Evolutionary conservation across 768 basidiomycete species (phyloP).

Genomic region (Pleurotus pulmonarius): DNA sequence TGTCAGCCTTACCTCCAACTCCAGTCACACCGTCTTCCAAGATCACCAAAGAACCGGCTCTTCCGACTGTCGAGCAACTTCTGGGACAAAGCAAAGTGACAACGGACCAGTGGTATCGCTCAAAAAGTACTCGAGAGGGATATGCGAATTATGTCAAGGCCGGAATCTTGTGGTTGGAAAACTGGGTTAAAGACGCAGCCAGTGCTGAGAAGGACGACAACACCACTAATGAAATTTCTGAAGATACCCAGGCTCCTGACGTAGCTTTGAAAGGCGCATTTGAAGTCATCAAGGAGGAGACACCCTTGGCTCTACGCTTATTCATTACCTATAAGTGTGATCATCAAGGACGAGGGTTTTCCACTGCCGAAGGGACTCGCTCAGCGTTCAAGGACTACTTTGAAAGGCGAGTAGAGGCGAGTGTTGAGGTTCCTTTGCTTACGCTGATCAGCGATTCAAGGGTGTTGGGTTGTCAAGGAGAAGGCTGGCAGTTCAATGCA

Average conservation of each 20-base stretch:
- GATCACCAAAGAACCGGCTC: no score
- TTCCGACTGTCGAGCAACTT: background rate
- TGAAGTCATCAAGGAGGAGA: constrained; percentile 11
- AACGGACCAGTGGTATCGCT: constrained; percentile 17
- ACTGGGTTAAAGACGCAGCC: background rate
- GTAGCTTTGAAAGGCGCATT: constrained; percentile 5
- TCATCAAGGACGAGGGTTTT: constrained; percentile 12
- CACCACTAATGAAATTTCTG: background rate
- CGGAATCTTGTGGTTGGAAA: constrained; percentile 12
- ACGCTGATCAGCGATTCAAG: background rate
- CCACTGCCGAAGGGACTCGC: constrained; percentile 12
- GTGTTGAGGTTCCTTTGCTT: no score
- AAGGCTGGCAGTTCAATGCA: constrained; percentile 13
- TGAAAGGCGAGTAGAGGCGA: constrained; percentile 9
- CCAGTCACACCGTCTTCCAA: no score
- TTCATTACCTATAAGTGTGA: constrained; percentile 17
- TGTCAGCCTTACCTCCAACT: no score
- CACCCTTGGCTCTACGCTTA: constrained; percentile 13
- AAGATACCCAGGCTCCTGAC: background rate
- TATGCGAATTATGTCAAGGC: constrained; percentile 18
- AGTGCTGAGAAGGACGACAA: no score
- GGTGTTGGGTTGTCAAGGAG: constrained; percentile 14
- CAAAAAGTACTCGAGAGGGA: constrained; percentile 11
- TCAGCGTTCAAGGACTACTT: constrained; percentile 16
- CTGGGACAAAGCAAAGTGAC: constrained; percentile 14